Evolutionary conservation across 2,329 filamentous ascomycete genomes (phyloP).

Genomic region (Metarhizium brunneum): DNA sequence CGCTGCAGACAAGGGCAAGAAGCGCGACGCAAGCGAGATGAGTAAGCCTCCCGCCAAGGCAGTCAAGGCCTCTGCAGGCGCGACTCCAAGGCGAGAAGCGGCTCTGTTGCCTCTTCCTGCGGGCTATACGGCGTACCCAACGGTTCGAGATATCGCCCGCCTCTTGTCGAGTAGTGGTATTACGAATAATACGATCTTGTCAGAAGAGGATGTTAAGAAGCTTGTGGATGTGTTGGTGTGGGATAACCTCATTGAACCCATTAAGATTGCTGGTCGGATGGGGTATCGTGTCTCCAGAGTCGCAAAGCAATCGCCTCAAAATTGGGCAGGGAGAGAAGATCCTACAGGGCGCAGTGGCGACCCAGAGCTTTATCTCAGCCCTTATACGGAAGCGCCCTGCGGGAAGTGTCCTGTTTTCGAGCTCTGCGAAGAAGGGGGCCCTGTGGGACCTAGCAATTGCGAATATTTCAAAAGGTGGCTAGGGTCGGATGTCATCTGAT

Average conservation of each 20-base stretch:
- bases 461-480: constrained; percentile 89
- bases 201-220: constrained; percentile 71
- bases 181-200: constrained; percentile 61
- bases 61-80: constrained; percentile 11
- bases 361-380: constrained; percentile 48
- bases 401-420: constrained; percentile 89
- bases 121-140: constrained; percentile 72
- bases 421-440: constrained; percentile 81
- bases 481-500: constrained; percentile 25
- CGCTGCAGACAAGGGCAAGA: constrained; percentile 35
- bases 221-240: constrained; percentile 82
- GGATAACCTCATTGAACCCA: constrained; percentile 71
- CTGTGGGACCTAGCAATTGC: constrained; percentile 82
- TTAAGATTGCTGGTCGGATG: constrained; percentile 38
- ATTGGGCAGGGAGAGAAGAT: constrained; percentile 31
- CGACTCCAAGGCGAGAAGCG: constrained; percentile 20
- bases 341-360: constrained; percentile 26
- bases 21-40: constrained; percentile 37
- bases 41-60: constrained; percentile 20
- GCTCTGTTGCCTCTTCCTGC: constrained; percentile 46
- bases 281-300: constrained; percentile 46
- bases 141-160: constrained; percentile 65
- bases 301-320: constrained; percentile 32
- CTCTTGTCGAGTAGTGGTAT: constrained; percentile 61
- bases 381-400: constrained; percentile 82